Percentiles rank a stretch among this genome's conserved stretches.
Evolutionary conservation across 23 red algal species (phyloP).

Genomic region (Agarophyton chilense): DNA sequence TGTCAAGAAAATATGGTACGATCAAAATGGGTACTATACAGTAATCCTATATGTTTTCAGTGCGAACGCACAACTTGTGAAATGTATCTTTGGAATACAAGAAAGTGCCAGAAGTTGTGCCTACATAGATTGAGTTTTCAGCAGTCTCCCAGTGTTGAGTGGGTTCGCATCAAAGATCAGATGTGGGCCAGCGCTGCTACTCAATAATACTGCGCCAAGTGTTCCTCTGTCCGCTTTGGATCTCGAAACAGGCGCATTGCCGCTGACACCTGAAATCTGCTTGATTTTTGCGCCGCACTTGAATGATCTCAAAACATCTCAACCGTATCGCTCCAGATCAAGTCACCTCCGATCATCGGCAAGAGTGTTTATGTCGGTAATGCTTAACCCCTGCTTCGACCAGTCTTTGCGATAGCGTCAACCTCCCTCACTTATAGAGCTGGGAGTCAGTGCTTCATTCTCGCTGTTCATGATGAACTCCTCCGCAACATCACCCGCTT

Average conservation of each 20-base stretch:
- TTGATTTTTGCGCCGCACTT: background rate
- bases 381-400: too few species aligned
- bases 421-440: too few species aligned
- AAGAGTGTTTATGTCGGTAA: too few species aligned
- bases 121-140: too few species aligned
- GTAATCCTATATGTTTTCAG: too few species aligned
- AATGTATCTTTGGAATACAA: too few species aligned
- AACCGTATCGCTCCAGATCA: background rate
- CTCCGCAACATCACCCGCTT: background rate
- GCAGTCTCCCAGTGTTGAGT: too few species aligned
- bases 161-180: background rate
- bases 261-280: slow-evolving; percentile 11
- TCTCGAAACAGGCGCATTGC: background rate
- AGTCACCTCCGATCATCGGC: background rate
- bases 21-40: too few species aligned
- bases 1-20: too few species aligned
- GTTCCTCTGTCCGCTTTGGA: background rate
- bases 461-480: background rate
- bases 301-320: slow-evolving; percentile 8
- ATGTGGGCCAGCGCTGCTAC: background rate
- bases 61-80: too few species aligned
- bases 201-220: background rate
- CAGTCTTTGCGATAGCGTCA: too few species aligned
- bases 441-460: background rate
- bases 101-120: too few species aligned